Base-by-base conservation (phyloP, 1,284 basidiomycete species). In the Cutaneotrichosporon cyanovorans region DNA sequence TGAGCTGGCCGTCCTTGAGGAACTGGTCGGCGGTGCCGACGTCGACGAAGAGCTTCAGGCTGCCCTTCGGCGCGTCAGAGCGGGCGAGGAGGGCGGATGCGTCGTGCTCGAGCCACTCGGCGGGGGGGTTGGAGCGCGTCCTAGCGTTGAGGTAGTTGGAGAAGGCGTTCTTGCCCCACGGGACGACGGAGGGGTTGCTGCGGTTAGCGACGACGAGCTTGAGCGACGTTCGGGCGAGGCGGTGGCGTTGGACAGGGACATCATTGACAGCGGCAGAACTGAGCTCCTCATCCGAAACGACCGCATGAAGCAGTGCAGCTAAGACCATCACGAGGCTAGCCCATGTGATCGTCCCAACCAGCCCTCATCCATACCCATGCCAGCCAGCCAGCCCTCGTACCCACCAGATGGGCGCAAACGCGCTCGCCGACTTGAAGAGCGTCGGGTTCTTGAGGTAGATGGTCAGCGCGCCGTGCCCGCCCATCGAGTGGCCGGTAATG, bases 111-210 rank as follows among this genome's bases (percentile, higher is more conserved):
- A 59, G 50, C 67, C 67, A 69, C 46, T 62, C 61, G 23, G 54
- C 70, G 69, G 62, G 80, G 16, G 83, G 83, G 9, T 61, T 58
- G 19, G 51, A 45, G 25, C 25, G 25, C 25, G 25, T 28, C 25
- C 25, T 7, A 11, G 52, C 42, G 11, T 43, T 30, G 41, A 98
- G 79, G 73, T 96, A 97, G n/a, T 88, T 87, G 4, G 61, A 64
- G 73, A 98, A 96, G 0, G 91, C 92, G 66, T 93, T 95, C 60
- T 84, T 75, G 25, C 95, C 93, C 92, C 93, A 96, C 0, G 85
- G 82, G 43, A 83, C 86, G 40, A 82, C 77, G 12, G 83, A 83
- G 0, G 95, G 92, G 73, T 98, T 95, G 45, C 69, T 72, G 49
- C 2, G 32, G 28, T 41, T 25, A 49, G 50, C 41, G n/a, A n/a